A percentile compares a stretch with the other conserved stretches of the same genome.
These are phyloP conservation scores for Morella rubra DNA, from an alignment of 306 rosid species.

Conservation along the genomic window DNA sequence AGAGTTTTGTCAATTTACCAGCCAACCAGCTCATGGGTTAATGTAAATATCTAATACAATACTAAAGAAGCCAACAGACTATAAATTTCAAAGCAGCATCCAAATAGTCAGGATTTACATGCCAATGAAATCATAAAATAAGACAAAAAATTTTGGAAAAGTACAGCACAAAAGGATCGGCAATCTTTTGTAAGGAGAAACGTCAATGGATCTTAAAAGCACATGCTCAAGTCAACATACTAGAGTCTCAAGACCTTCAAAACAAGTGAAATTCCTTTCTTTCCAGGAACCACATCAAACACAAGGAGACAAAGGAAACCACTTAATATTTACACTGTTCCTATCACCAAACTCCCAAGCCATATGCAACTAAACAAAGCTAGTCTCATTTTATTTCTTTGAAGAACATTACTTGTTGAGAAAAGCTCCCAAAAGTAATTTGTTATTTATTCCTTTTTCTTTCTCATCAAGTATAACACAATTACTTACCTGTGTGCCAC, in stretches of 20 bases:
- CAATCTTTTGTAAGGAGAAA: neutral
- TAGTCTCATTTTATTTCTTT: neutral
- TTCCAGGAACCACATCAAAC: neutral
- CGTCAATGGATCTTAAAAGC: neutral
- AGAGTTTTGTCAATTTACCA: neutral
- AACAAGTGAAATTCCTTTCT: neutral
- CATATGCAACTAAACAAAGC: neutral
- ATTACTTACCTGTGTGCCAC: slow-evolving; percentile 65
- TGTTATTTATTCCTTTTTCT: no score
- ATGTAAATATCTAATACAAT: neutral
- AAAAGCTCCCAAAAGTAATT: neutral
- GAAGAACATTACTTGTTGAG: neutral
- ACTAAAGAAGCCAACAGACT: neutral
- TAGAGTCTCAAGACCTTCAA: neutral
- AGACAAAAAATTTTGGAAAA: neutral
- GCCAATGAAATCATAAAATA: neutral
- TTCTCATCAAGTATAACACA: neutral
- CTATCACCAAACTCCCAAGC: neutral
- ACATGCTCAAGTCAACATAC: neutral
- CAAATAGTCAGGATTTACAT: neutral
- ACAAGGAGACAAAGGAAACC: neutral
- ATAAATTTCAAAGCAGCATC: neutral
- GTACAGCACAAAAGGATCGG: neutral
- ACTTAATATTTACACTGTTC: neutral
- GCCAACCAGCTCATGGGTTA: neutral